Evolutionary conservation across 768 basidiomycete genomes (phyloP).

Genomic region (Panellus pusillus): DNA sequence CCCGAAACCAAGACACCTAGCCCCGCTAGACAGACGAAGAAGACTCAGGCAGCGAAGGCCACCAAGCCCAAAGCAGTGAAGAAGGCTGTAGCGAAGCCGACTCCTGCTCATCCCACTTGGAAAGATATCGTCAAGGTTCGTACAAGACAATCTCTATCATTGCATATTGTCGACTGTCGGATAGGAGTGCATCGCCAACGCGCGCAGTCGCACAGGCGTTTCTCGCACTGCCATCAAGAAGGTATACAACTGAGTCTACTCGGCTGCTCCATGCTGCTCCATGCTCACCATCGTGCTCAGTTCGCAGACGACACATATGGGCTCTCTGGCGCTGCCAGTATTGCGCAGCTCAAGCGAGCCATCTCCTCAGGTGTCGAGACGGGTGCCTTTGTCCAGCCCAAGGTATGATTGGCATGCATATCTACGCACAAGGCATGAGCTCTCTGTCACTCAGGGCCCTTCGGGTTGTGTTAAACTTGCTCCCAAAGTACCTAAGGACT

Average conservation of each 20-base stretch:
- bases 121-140: conserved; percentile 55
- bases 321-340: conserved; percentile 65
- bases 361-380: conserved; percentile 67
- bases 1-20: not conserved
- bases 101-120: conserved; percentile 48
- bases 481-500: conserved; percentile 39
- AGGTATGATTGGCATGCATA: not conserved
- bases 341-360: conserved; percentile 72
- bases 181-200: conserved; percentile 75
- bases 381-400: conserved; percentile 40
- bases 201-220: conserved; percentile 63
- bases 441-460: conserved; percentile 29
- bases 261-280: conserved; percentile 4
- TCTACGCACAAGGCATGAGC: not conserved
- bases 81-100: conserved; percentile 24
- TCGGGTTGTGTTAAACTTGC: conserved; percentile 71
- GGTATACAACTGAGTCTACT: conserved; percentile 33
- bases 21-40: conserved; percentile 1
- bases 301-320: conserved; percentile 83
- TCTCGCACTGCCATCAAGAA: conserved; percentile 83
- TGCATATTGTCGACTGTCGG: not conserved
- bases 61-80: conserved; percentile 35
- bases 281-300: conserved; percentile 38
- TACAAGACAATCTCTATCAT: not conserved
- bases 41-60: conserved; percentile 22